A percentile compares a stretch with the other conserved stretches of the same genome.
These are phyloP conservation scores for Solanum megistacrolobum DNA, from an alignment of 257 asterid genomes.

Conservation along the genomic window DNA sequence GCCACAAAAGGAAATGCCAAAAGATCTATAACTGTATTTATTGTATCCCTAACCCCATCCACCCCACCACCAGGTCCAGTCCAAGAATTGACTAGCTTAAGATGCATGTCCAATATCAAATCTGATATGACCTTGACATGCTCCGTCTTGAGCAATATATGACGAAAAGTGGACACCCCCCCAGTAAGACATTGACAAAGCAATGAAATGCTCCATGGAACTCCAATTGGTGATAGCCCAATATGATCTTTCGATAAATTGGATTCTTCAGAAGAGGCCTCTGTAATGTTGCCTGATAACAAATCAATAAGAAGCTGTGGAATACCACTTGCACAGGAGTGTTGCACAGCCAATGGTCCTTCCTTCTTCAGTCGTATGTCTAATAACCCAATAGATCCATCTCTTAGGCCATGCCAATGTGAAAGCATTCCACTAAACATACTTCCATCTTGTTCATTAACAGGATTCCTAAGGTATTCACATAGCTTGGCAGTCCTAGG, in stretches of 20 bases:
- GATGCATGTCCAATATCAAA: constrained; percentile 64
- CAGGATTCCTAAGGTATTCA: constrained; percentile 66
- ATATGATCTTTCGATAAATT: constrained; percentile 38
- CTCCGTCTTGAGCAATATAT: constrained; percentile 66
- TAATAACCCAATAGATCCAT: constrained; percentile 85
- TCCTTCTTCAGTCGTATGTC: constrained; percentile 88
- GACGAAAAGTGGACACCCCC: constrained; percentile 76
- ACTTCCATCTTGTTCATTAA: constrained; percentile 38
- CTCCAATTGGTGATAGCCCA: constrained; percentile 81
- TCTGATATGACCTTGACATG: constrained; percentile 58
- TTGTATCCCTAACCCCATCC: constrained; percentile 62
- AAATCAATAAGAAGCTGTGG: constrained; percentile 90
- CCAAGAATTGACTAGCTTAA: constrained; percentile 68
- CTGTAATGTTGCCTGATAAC: constrained; percentile 42
- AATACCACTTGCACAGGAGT: constrained; percentile 86
- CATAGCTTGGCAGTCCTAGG: constrained; percentile 92
- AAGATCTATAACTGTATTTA: constrained; percentile 76
- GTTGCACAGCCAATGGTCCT: constrained; percentile 96
- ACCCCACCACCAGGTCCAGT: constrained; percentile 91
- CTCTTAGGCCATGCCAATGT: constrained; percentile 79
- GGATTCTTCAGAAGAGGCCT: constrained; percentile 28
- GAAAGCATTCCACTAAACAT: constrained; percentile 55
- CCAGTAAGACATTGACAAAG: constrained; percentile 94
- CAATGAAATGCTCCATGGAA: constrained; percentile 79
- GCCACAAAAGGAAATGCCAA: constrained; percentile 96